Evolutionary conservation across 2,329 filamentous ascomycete species (phyloP).

Genomic region (Myriosclerotinia duriaeana): DNA sequence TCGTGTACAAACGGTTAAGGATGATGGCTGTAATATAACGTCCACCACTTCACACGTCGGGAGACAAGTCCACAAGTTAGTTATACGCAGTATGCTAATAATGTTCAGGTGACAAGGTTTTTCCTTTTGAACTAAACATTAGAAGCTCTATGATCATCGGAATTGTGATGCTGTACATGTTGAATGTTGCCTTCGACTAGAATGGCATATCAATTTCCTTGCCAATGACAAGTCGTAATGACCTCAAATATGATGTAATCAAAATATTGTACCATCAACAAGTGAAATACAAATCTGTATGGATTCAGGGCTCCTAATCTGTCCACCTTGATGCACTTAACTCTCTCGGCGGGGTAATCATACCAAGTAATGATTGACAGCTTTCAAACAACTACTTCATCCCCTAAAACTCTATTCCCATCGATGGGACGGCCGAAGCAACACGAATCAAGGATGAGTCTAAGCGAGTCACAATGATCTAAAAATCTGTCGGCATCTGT

Average conservation of each 20-base stretch:
- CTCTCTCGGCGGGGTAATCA: no score
- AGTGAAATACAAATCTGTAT: background rate
- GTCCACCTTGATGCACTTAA: background rate
- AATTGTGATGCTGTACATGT: background rate
- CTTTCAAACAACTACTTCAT: background rate
- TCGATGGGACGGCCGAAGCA: background rate
- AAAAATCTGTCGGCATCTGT: background rate
- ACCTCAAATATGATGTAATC: background rate
- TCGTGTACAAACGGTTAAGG: constrained; percentile 13
- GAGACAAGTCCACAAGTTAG: background rate
- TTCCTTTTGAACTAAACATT: background rate
- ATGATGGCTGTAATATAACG: constrained; percentile 11
- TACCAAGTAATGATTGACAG: background rate
- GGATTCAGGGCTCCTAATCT: background rate
- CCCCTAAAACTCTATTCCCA: background rate
- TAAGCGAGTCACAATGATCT: background rate
- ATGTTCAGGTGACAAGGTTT: background rate
- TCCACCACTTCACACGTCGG: constrained; percentile 1
- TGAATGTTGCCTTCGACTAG: background rate
- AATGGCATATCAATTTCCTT: background rate
- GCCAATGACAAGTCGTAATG: background rate
- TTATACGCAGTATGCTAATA: background rate
- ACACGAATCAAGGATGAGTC: constrained; percentile 1
- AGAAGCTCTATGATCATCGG: background rate
- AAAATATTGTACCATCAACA: background rate